Evolutionary conservation across 352 stramenopile species (phyloP), one percentile per base, ranked within the genome.

Genomic region (Pythium aquatile): DNA sequence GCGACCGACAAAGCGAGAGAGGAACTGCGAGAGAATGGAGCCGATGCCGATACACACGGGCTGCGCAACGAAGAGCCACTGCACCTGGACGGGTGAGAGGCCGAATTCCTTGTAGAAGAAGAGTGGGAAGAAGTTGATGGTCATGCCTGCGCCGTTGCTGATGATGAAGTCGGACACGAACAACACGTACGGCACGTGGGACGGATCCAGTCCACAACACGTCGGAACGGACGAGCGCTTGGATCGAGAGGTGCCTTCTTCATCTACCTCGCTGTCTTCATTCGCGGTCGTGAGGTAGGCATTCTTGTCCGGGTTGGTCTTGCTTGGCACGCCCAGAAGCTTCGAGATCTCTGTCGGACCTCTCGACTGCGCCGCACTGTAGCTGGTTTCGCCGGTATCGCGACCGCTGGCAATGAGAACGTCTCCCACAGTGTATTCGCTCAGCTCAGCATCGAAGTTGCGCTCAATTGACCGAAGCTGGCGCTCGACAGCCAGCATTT

Each of bases 151-250:
- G 32, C 74, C 82, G 51, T 85, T 88, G 72, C 78, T 86, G 58
- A 88, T 72, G 58, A 93, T 68, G 42, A 93, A 90, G 59, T 88
- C 81, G 33, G 81, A 80, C 13, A 69, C 49, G 56, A 91, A 88
- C 30, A 93, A 68, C 32, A 93, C 37, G 35, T 70, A 80, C 4
- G 82, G 84, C 14, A 91, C 79, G 54, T 90, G 76, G 1, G 75
- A 68, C 0, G 68, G 66, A 40, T 77, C 47, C 24, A 87, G 37
- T 0, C 74, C 73, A 8, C 67, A 74, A 20, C 32, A 74, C 5
- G 56, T 37, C 14, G 58, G 44, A 6, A 68, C 24, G 0, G 35
- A 28, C 13, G 39, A n/a, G 7, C 2, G 16, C 10, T 26, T 47
- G 1, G 8, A 37, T 1, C 28, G 20, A 5, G 24, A 1, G 5